Base-by-base conservation (phyloP, 2,329 filamentous ascomycete species). In the Penicillium janthinellum region DNA sequence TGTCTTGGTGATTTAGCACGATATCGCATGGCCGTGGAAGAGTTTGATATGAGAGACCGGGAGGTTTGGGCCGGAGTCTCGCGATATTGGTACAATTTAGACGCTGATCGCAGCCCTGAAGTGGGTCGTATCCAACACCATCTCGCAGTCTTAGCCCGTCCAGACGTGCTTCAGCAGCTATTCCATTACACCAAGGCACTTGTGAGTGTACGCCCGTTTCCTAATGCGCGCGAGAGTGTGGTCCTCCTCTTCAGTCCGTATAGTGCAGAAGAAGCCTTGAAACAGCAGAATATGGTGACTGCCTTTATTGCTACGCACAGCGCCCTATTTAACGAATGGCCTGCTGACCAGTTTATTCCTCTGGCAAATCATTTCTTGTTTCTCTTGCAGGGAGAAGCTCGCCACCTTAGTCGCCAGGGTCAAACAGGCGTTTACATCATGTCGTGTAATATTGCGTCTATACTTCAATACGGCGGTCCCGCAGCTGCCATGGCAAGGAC, bases 21-120 rank as follows among this genome's bases (percentile, higher is more conserved):
- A 20, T 97, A 96, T 68, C 82, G 89, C 0, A 97, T 97, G 92
- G 92, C 92, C 0, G 92, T 97, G 47, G 93, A 97, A 72, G 90
- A 96, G 42, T 86, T 90, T 28, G 89, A 95, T 62, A 82, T 90
- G 20, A 77, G 84, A 2, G 90, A 94, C 57, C 81, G 90, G 0
- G 91, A 96, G 51, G 85, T 87, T 0, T 98, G 94, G 94, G 90
- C 90, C 0, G 83, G 84, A 0, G 90, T 96, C 0, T 90, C 90
- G 0, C 81, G 88, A 0, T 87, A 89, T 44, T 98, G 94, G 95
- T 97, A 96, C 65, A 88, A 85, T 2, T 90, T 90, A 66, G 91
- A 91, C 0, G 90, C 90, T 0, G 90, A 96, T 65, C 88, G 88
- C 31, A 86, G 86, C 0, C 91, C 93, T 0, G 84, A 84, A 0